A percentile compares a stretch with the other conserved stretches of the same genome.
phyloP scores from a whole-genome alignment of 352 stramenopile species.

The Pythium dissotocum region DNA sequence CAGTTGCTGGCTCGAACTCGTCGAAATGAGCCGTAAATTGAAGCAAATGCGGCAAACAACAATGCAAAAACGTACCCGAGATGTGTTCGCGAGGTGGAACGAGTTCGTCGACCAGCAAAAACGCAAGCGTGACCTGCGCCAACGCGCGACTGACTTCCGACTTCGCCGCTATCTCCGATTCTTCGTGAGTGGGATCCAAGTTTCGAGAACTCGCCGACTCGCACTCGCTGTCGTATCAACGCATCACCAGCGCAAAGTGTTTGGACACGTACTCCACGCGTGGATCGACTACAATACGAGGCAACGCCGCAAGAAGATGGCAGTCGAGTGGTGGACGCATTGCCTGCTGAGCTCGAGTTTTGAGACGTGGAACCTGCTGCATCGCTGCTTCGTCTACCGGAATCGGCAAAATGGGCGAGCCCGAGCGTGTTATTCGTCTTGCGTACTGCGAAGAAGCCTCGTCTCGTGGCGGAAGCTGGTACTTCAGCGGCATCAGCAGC shows the following conservation, averaged over 20 bases:
- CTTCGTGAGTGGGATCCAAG: not conserved
- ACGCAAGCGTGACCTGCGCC: not conserved
- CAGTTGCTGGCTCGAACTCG: conserved; percentile 1
- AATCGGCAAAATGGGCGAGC: conserved; percentile 4
- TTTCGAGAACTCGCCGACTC: not conserved
- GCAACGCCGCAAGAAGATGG: not conserved
- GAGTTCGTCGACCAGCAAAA: not conserved
- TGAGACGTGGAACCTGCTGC: conserved; percentile 21
- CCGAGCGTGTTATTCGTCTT: not conserved
- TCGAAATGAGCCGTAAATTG: conserved; percentile 2
- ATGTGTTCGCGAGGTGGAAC: not conserved
- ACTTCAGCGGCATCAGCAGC: not conserved
- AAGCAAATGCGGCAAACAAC: not conserved
- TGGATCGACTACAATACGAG: conserved; percentile 3
- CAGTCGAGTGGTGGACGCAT: conserved; percentile 18
- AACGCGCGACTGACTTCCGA: not conserved
- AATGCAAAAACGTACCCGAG: not conserved
- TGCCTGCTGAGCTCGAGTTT: conserved; percentile 16
- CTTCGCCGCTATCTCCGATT: not conserved
- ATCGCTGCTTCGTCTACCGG: conserved; percentile 18
- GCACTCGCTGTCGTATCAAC: not conserved
- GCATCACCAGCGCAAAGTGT: not conserved
- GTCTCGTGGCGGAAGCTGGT: not conserved
- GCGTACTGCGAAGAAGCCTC: not conserved
- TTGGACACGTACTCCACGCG: not conserved